A percentile compares a stretch with the other conserved stretches of the same genome.
Evolutionary conservation across 2,329 filamentous ascomycete genomes (phyloP).

Genomic region (Ploettnerulaceae sp.): DNA sequence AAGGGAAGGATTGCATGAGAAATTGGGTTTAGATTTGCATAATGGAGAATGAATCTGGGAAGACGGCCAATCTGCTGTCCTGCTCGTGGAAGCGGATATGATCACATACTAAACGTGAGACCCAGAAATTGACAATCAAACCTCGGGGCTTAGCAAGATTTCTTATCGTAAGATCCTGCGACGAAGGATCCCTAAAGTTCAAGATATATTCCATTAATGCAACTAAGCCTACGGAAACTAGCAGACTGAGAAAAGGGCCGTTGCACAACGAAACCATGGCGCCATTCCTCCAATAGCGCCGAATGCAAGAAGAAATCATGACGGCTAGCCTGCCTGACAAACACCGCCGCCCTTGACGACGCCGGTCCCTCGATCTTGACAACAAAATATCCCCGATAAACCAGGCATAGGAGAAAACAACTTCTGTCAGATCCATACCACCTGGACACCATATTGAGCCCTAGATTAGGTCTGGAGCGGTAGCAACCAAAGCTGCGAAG

Average conservation of each 20-base stretch:
- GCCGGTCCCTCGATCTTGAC: slow-evolving; percentile 13
- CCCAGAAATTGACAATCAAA: neutral
- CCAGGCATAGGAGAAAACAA: slow-evolving; percentile 2
- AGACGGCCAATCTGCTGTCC: too few species aligned
- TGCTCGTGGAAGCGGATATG: neutral
- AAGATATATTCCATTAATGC: slow-evolving; percentile 14
- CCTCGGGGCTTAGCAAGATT: neutral
- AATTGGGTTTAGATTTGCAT: too few species aligned
- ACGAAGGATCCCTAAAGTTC: slow-evolving; percentile 4
- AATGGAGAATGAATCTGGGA: too few species aligned
- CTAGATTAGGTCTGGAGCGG: slow-evolving; percentile 34
- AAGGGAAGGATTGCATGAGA: too few species aligned
- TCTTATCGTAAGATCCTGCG: slow-evolving; percentile 5
- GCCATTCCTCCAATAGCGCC: slow-evolving; percentile 21
- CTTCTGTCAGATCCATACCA: neutral
- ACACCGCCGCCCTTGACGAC: slow-evolving; percentile 5
- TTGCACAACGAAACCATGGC: slow-evolving; percentile 16
- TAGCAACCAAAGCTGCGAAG: slow-evolving; percentile 37
- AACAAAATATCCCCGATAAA: slow-evolving; percentile 5
- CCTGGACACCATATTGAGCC: neutral
- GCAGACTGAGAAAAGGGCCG: slow-evolving; percentile 11
- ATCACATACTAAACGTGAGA: neutral
- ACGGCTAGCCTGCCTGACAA: slow-evolving; percentile 12
- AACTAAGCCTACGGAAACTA: slow-evolving; percentile 16
- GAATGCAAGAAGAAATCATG: slow-evolving; percentile 19